Conservation (phyloP, 805 yeast species). For the Suhomyces canberraensis region DNA sequence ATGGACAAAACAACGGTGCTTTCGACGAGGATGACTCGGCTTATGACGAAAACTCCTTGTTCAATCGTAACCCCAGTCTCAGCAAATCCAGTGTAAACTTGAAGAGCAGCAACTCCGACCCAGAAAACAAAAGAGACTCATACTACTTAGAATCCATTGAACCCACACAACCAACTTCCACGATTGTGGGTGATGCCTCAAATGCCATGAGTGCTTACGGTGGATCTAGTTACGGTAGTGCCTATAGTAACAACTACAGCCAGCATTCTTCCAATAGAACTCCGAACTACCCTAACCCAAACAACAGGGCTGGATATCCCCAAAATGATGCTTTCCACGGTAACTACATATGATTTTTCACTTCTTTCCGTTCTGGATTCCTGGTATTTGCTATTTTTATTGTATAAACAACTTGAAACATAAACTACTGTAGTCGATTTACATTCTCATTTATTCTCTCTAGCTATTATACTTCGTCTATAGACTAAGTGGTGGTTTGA, state of each 20-base stretch:
- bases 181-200: conserved; percentile 39
- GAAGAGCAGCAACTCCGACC: not conserved
- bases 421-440: too few relatives aligned
- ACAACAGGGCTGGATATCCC: conserved; percentile 1
- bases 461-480: too few relatives aligned
- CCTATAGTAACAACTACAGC: not conserved
- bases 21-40: conserved; percentile 32
- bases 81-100: conserved; percentile 4
- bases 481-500: too few relatives aligned
- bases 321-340: conserved; percentile 3
- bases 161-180: conserved; percentile 43
- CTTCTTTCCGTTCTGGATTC: conserved; percentile 2
- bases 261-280: conserved; percentile 1
- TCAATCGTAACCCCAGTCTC: not conserved
- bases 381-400: not conserved
- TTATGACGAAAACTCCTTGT: conserved; percentile 27
- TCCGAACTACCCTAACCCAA: not conserved
- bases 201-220: conserved; percentile 24
- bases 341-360: conserved; percentile 5
- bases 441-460: too few relatives aligned
- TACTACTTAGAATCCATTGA: conserved; percentile 27
- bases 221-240: conserved; percentile 4
- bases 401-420: too few relatives aligned
- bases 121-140: conserved; percentile 22
- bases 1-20: conserved; percentile 22